Evolutionary conservation across 2,329 filamentous ascomycete species (phyloP), one percentile per base, ranked within the genome.

Genomic region (Cladosporium sp.): DNA sequence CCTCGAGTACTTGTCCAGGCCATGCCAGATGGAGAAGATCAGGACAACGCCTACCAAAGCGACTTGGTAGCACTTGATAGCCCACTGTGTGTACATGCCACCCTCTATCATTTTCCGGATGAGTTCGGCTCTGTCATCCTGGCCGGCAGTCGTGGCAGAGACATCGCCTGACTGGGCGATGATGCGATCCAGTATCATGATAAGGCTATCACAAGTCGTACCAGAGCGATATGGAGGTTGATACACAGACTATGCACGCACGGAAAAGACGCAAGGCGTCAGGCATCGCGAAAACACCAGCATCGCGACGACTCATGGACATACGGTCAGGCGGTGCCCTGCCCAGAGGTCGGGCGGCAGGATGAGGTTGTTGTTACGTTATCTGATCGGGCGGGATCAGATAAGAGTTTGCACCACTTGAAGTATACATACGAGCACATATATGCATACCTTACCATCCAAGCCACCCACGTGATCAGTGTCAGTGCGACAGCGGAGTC

Each of bases 61-160:
- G 2, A 75, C 47, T 63, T 82, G 81, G 61, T 82, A 83, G 0
- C 75, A 78, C 11, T 74, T 61, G 18, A 81, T 65, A 24, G 82
- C 76, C 49, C 71, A 71, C 64, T 79, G 70, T 4, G 77, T 76
- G 10, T 32, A 28, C 24, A 57, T 14, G 12, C 44, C 24, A 21
- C 60, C 60, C 14, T 44, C 60, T 24, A 57, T 55, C 60, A 64
- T 55, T 5, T 36, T 54, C 36, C 51, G 28, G 32, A 64, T 32
- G 15, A 64, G 32, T 51, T 64, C 60, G 11, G 21, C 51, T 26
- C 60, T 47, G 49, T 26, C 41, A 26, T 64, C 60, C 32, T 41
- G 34, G 51, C 52, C 60, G 15, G 36, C 36, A 44, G 34, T 21
- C 26, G 49, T 41, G 3, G 30, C 30, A 21, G 51, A 64, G 21